Conservation (phyloP, 2,329 filamentous ascomycete genomes). For the Thelonectria discophora region DNA sequence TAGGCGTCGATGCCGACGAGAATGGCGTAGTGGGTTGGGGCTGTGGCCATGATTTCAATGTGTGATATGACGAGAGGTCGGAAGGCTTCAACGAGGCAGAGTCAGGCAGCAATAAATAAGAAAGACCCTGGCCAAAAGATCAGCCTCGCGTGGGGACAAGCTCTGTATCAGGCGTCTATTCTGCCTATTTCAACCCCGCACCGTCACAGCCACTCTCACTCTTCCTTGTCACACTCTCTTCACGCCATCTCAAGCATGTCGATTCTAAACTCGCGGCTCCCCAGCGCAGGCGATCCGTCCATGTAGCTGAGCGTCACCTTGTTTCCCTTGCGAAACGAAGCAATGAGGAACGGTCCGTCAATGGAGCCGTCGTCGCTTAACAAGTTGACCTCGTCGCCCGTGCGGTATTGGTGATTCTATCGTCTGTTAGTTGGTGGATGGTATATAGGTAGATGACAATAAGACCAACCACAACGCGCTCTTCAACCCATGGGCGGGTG, state of each 20-base stretch:
- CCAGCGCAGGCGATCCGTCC: background rate
- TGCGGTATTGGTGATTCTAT: background rate
- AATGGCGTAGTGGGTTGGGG: slow-evolving; percentile 10
- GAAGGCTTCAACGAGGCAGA: background rate
- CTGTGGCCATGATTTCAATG: too few species aligned
- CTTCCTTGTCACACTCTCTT: background rate
- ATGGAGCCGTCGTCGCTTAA: background rate
- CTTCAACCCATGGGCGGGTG: background rate
- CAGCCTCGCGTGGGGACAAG: background rate
- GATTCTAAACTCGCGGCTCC: background rate
- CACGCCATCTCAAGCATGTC: background rate
- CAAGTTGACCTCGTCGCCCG: background rate
- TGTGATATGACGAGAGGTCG: too few species aligned
- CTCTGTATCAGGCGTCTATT: background rate
- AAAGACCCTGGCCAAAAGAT: background rate
- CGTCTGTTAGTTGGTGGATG: background rate
- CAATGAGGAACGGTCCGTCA: background rate
- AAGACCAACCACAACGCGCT: background rate
- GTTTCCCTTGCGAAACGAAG: background rate
- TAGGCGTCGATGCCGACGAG: slow-evolving; percentile 27
- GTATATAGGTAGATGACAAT: background rate
- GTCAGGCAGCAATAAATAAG: background rate
- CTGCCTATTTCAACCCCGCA: background rate
- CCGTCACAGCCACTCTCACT: background rate
- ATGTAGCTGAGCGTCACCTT: background rate